Evolutionary conservation across 1,284 basidiomycete species (phyloP), one percentile per base, ranked within the genome.

Genomic region (Takashimella tepidaria): DNA sequence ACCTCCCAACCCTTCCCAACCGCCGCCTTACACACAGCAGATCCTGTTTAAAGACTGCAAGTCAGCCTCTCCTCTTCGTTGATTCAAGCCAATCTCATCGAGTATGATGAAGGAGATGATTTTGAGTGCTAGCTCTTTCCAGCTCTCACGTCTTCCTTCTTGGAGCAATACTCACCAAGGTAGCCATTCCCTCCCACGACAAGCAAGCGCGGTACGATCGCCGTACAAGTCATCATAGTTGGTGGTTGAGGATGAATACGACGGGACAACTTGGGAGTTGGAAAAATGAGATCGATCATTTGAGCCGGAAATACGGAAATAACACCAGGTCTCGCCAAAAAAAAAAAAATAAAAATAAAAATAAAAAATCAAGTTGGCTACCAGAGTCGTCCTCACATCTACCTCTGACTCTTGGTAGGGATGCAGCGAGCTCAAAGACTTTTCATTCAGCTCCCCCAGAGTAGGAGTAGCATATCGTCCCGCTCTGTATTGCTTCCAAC

Each of bases 181-280:
- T 95, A 97, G 12, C 93, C 92, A 74, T 96, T 96, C 26, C 92
- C 92, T 19, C 93, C 93, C 1, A 96, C 83, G 26, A 97, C 91
- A 6, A 93, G 82, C 55, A 96, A 58, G 79, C 59, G 56, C 0
- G 64, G 70, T 10, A 72, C 61, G 1, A 61, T 11, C 41, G 47
- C 16, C 4, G 49, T 19, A 40, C 11, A 11, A 11, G 11, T 11
- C 11, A 11, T 11, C n/a, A 11, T 40, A 19, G 11, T 40, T 11
- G 37, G 11, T 40, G 11, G n/a, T 40, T 11, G 37, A 19, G 37
- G 11, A 11, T 40, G 37, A 19, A 40, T 19, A 19, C 37, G 11
- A 11, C 37, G n/a, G 11, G 11, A 19, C 37, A 40, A 40, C 11
- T 40, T 11, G 11, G 11, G 37, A 40, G n/a, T 40, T 40, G 11